Evolutionary conservation across 1,284 basidiomycete genomes (phyloP), one percentile per base, ranked within the genome.

Genomic region (Cryptococcus sp.): DNA sequence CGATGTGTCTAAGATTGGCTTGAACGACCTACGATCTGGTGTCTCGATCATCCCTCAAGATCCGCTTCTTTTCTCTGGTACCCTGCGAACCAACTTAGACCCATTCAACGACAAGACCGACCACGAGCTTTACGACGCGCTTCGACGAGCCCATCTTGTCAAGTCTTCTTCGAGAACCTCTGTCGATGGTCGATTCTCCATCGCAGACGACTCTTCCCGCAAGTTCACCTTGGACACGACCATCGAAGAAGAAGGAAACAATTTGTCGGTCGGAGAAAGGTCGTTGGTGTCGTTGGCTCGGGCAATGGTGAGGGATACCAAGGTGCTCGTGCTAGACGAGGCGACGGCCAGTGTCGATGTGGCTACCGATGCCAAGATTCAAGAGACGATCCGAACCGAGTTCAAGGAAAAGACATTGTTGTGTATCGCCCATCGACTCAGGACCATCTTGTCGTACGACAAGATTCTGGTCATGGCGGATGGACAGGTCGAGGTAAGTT

Each of bases 11-110:
- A 68, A 73, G 50, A 71, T 81, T n/a, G 79, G 79, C 0, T 62
- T 79, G 62, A 50, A 76, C 71, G 72, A 75, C 47, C 57, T 79
- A 9, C 66, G 78, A 38, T 68, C 68, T 16, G 66, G 66, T 24
- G 66, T 79, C 19, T 73, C 75, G 5, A 80, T 95, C 62, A 93
- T 97, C 53, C 90, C 91, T 9, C 91, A 95, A 69, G 92, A 95
- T 57, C 82, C 80, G 0, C 60, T 77, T 2, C 62, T 84, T 43
- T 85, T 87, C 67, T 74, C 79, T 67, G 76, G 77, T 11, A 76
- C 71, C 0, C 54, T 73, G 5, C 76, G 84, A 18, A 79, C 79
- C 16, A 85, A 83, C 55, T 73, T 86, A 23, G 84, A 87, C 67
- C 85, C 85, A 0, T 85, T 94, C 71, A 80, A 77, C 47, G 71